These are phyloP conservation scores for Allium sativum DNA, from an alignment of 106 monocot genomes.

Conservation along the genomic window DNA sequence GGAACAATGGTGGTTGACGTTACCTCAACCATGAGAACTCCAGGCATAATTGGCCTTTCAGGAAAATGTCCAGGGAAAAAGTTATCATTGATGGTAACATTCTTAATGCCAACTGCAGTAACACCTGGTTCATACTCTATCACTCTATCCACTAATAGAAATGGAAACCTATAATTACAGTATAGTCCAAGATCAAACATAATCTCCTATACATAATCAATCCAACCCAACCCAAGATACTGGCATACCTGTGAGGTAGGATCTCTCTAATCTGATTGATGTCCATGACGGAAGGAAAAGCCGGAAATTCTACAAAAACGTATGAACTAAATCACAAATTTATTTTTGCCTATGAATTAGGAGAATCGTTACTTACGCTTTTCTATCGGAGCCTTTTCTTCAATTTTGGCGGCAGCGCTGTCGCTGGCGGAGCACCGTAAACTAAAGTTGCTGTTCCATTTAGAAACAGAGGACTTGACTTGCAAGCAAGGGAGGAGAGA, in stretches of 20 bases:
- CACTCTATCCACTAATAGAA: constrained; percentile 95
- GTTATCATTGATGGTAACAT: constrained; percentile 94
- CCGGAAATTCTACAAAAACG: constrained; percentile 5
- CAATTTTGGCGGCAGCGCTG: constrained; percentile 3
- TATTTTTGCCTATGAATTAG: neutral
- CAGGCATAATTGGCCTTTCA: constrained; percentile 95
- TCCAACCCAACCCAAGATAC: neutral
- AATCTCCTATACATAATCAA: too few relatives aligned
- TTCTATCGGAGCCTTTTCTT: constrained; percentile 52
- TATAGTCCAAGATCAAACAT: neutral
- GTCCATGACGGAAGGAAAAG: constrained; percentile 77
- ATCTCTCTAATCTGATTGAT: constrained; percentile 87
- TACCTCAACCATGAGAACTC: constrained; percentile 99
- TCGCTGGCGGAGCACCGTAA: neutral
- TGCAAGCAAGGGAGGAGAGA: neutral
- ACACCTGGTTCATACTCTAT: constrained; percentile 80
- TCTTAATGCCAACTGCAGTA: constrained; percentile 87
- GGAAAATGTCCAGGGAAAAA: constrained; percentile 98
- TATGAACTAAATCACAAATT: neutral
- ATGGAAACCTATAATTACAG: constrained; percentile 57
- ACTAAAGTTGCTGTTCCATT: neutral
- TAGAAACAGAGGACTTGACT: neutral
- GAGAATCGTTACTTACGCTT: constrained; percentile 15
- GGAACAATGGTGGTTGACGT: neutral
- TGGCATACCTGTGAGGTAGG: constrained; percentile 66